Percentiles rank a stretch among this genome's conserved stretches.
phyloP scores from a whole-genome alignment of 768 basidiomycete genomes.

The Boletus edulis region DNA sequence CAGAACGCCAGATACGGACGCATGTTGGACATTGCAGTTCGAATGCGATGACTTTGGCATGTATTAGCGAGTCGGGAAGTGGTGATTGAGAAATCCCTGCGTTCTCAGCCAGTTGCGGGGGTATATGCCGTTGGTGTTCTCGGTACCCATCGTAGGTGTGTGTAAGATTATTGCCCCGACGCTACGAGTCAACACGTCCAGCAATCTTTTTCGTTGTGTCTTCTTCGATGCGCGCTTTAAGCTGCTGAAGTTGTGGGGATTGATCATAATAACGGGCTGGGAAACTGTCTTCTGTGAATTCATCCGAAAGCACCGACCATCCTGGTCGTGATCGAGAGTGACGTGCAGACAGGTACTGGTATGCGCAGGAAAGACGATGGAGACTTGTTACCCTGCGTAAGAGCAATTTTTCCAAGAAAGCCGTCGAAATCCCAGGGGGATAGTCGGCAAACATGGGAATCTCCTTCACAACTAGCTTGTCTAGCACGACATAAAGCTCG shows the following conservation, averaged over 20 bases:
- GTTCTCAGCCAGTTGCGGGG: no score
- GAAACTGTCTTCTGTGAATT: no score
- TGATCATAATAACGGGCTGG: neutral
- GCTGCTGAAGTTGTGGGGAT: neutral
- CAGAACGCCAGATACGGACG: neutral
- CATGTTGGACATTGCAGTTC: neutral
- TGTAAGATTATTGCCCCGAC: no score
- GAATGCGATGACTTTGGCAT: neutral
- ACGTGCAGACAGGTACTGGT: no score
- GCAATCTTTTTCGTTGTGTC: neutral
- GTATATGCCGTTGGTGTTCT: neutral
- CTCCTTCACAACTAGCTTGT: constrained; percentile 18
- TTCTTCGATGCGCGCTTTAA: neutral
- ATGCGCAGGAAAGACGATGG: no score
- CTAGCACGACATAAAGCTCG: constrained; percentile 36
- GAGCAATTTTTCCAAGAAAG: no score
- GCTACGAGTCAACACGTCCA: no score
- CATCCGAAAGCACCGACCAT: no score
- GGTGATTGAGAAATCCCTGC: neutral
- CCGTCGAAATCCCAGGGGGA: no score
- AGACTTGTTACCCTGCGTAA: no score
- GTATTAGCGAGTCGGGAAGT: neutral
- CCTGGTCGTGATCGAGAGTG: no score
- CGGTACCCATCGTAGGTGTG: neutral
- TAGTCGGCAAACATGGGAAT: constrained; percentile 18